Evolutionary conservation across 2,329 filamentous ascomycete genomes (phyloP), one percentile per base, ranked within the genome.

Genomic region (Polychaeton citri): DNA sequence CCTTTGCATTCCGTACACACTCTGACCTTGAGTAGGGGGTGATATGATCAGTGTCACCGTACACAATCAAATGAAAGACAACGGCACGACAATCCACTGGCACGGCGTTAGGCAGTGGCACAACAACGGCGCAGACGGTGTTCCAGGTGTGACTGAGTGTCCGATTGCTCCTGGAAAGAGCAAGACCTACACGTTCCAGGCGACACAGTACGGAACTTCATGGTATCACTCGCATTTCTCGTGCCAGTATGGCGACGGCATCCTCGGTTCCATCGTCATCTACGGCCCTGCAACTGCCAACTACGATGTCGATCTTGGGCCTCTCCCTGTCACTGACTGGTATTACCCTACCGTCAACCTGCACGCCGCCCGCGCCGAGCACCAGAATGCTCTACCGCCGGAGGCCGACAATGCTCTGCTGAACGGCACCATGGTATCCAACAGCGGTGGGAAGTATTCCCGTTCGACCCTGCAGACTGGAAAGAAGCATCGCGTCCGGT

Each of bases 151-250:
- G 8, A 64, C 63, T 1, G 60, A 65, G 40, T 65, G 62, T 40
- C 60, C 58, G 2, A 57, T 66, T 17, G 60, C 71, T 0, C 68
- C 71, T 0, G 70, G 69, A 0, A 46, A 66, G 5, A 61, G 60
- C 2, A 63, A 65, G 31, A 74, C 68, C 2, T 81, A 81, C 55
- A 66, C 53, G 2, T 79, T 70, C 58, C 62, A 62, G 30, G 71
- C 68, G 3, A 70, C 65, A 0, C 62, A 65, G 40, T 63, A 62
- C 30, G 63, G 63, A 10, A 64, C 66, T 0, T 62, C 61, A 2
- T 76, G 71, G 70, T 78, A 77, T 36, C 76, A 79, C 50, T 72
- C 68, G 1, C 75, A 79, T 49, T 71, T 71, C 45, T 60, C 60
- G 5, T 54, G 59, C 12, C 66, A 71, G 47, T 69, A 74, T 45